Base-by-base conservation (phyloP, 805 yeast genomes). In the Sugiyamaella smithiae region DNA sequence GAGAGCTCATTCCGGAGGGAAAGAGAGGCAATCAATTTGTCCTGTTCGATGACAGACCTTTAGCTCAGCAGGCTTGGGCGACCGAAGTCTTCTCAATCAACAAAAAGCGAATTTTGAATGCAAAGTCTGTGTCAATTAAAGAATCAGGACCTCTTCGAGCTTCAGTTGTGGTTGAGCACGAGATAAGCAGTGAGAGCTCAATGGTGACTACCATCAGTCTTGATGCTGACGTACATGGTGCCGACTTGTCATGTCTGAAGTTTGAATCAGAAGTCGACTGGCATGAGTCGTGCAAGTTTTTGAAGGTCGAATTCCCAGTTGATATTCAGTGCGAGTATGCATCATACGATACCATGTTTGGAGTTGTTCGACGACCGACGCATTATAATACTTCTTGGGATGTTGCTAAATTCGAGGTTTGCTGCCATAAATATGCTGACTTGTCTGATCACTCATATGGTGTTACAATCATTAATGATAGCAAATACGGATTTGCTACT, bases 311-410 rank as follows among this genome's bases (percentile, higher is more conserved):
- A 67, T 89, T 91, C 67, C 97, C 97, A 1, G 95, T 91, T 19
- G 85, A 85, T 24, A 74, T 91, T 17, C 79, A 79, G 56, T 75
- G 79, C 31, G 93, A 90, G n/a, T 76, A 61, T 50, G 98, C 97
- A 2, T 79, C 81, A 50, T 91, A 87, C 65, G 99, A 91, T 65
- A 88, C 97, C 1, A 97, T 90, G 67, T 91, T 87, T 67, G 99
- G 98, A 46, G 67, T 85, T 36, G 90, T 95, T 2, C 81, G 78
- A 60, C 79, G 98, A 58, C 96, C 98, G 40, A 91, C 97, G 0
- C 97, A 90, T 67, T 90, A 75, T 69, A 93, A 91, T 64, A 91
- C 98, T 0, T 73, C 87, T 1, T 91, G 97, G 97, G 98, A 91
- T 61, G 84, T 85, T 31, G 97, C 98, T 48, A 90, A 89, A 66